Evolutionary conservation across 164 flowering plant genomes (phyloP).

Genomic region (Tinospora cordifolia): DNA sequence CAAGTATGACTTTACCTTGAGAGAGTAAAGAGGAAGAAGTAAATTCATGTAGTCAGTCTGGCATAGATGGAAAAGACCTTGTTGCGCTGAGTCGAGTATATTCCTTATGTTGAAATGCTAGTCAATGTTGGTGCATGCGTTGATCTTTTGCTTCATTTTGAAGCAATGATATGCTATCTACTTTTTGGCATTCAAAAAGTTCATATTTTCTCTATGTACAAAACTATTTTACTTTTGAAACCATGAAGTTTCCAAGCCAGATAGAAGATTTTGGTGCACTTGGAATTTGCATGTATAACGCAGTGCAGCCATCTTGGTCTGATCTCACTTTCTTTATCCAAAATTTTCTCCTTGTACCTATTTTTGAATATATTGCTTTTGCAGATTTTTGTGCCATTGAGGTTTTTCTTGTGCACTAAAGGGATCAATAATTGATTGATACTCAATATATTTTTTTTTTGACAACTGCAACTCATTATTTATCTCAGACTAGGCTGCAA

Average conservation of each 20-base stretch:
- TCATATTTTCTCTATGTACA: not conserved
- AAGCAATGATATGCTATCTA: not conserved
- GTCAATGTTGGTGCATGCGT: not conserved
- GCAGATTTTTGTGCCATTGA: not conserved
- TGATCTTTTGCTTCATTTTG: not conserved
- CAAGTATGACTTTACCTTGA: too few relatives aligned
- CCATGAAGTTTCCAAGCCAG: not conserved
- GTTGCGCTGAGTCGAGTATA: too few relatives aligned
- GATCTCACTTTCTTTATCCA: not conserved
- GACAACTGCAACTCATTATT: conserved; percentile 1
- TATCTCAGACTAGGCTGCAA: conserved; percentile 64
- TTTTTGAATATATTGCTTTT: not conserved
- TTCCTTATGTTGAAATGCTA: too few relatives aligned
- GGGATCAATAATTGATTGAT: not conserved
- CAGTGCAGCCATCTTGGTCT: not conserved
- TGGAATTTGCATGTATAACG: not conserved
- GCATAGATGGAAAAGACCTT: too few relatives aligned
- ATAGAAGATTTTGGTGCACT: not conserved
- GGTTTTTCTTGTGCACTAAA: not conserved
- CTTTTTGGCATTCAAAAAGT: not conserved
- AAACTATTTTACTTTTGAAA: not conserved
- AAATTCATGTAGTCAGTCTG: too few relatives aligned
- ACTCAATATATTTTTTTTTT: conserved; percentile 6
- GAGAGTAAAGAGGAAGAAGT: too few relatives aligned
- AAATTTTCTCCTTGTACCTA: not conserved